Evolutionary conservation across 2,329 filamentous ascomycete species (phyloP).

Genomic region (Neurospora sp.): DNA sequence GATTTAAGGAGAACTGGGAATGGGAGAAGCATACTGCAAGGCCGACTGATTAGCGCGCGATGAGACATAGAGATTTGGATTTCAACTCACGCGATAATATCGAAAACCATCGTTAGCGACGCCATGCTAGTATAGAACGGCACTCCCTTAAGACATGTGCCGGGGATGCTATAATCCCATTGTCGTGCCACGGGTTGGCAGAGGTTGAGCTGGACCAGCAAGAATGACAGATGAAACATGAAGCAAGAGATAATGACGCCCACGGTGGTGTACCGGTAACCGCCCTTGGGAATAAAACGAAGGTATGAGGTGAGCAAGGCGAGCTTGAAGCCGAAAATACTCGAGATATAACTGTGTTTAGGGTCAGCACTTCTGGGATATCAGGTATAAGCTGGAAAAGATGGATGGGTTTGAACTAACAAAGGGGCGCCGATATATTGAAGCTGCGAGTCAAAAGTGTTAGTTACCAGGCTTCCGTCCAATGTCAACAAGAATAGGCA

Average conservation of each 20-base stretch:
- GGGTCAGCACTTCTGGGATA: neutral
- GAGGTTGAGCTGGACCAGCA: slow-evolving; percentile 26
- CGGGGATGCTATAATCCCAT: slow-evolving; percentile 30
- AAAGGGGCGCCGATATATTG: slow-evolving; percentile 34
- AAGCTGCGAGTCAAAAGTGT: slow-evolving; percentile 14
- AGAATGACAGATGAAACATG: slow-evolving; percentile 29
- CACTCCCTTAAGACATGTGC: slow-evolving; percentile 29
- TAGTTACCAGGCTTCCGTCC: neutral
- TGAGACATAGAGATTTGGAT: neutral
- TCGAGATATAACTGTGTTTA: slow-evolving; percentile 26
- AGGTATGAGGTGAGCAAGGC: slow-evolving; percentile 34
- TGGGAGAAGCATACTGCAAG: slow-evolving; percentile 28
- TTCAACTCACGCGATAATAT: slow-evolving; percentile 28
- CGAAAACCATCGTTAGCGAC: slow-evolving; percentile 31
- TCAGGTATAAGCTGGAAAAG: neutral
- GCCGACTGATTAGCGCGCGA: neutral
- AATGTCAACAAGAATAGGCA: neutral
- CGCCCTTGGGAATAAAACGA: slow-evolving; percentile 30
- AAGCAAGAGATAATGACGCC: slow-evolving; percentile 25
- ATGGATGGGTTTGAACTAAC: slow-evolving; percentile 19
- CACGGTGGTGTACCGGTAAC: slow-evolving; percentile 25
- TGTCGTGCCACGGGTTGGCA: slow-evolving; percentile 29
- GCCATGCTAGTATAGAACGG: slow-evolving; percentile 34
- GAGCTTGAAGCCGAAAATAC: slow-evolving; percentile 37
- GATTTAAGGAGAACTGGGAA: slow-evolving; percentile 29